phyloP scores from a whole-genome alignment of 176 grass and related monocot genomes.

The Rhynchospora pubera region DNA sequence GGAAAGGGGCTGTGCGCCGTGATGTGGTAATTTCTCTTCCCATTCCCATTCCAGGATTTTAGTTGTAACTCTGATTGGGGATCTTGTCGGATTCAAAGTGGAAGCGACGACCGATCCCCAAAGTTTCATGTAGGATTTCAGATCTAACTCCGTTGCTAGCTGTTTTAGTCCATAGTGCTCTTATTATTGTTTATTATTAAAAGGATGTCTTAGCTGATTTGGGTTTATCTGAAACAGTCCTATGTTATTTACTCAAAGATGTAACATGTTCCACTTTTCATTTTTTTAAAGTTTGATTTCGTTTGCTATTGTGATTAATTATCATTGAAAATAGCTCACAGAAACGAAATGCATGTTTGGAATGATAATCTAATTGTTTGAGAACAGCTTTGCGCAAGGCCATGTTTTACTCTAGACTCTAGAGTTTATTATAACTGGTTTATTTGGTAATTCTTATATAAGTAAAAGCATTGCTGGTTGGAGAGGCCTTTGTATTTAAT shows the following conservation, averaged over 20 bases:
- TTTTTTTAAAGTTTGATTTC: background rate
- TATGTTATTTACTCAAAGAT: background rate
- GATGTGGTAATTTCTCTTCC: conserved; percentile 61
- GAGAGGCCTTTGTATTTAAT: background rate
- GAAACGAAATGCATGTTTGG: background rate
- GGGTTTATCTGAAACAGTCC: background rate
- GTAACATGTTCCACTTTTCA: background rate
- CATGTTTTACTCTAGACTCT: background rate
- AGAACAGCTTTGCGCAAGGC: background rate
- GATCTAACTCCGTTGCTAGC: background rate
- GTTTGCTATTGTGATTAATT: background rate
- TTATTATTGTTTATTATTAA: background rate
- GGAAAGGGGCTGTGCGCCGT: conserved; percentile 89
- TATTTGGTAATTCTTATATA: background rate
- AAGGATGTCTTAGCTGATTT: background rate
- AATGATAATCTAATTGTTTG: background rate
- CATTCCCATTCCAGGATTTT: background rate
- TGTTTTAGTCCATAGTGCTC: background rate
- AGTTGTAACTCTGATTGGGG: background rate
- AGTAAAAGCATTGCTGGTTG: background rate
- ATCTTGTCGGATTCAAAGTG: conserved; percentile 1
- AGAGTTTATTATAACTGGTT: background rate
- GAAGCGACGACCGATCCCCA: background rate
- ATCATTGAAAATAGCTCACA: background rate
- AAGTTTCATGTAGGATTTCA: background rate